Evolutionary conservation across 139 green algal genomes (phyloP).

Genomic region (Chlorella sp.): DNA sequence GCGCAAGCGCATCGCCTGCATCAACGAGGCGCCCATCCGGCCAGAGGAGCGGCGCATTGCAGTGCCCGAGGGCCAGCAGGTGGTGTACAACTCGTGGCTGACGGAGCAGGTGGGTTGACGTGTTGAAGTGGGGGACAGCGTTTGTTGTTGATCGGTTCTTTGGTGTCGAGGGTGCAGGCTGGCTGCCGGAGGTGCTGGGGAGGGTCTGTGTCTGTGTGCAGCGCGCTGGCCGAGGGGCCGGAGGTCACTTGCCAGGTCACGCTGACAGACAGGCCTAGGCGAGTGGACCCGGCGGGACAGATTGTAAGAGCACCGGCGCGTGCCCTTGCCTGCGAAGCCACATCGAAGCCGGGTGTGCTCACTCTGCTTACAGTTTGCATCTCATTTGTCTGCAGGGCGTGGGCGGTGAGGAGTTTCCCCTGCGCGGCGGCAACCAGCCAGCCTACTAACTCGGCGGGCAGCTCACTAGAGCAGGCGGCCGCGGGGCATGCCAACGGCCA

Average conservation of each 20-base stretch:
- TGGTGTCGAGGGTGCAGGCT: no score
- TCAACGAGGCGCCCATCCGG: slow-evolving; percentile 53
- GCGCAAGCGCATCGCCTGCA: slow-evolving; percentile 53
- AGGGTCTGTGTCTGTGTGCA: no score
- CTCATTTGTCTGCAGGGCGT: slow-evolving; percentile 35
- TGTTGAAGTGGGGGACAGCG: no score
- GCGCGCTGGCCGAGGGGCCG: background rate
- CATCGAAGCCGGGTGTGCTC: background rate
- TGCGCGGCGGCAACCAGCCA: slow-evolving; percentile 29
- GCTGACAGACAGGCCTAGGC: no score
- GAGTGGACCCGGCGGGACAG: no score
- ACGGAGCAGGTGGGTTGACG: background rate
- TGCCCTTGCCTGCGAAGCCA: background rate
- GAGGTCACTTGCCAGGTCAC: no score
- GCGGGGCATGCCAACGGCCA: no score
- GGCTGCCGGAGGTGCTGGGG: no score
- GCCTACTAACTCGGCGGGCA: slow-evolving; percentile 39
- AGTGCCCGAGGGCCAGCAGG: slow-evolving; percentile 9
- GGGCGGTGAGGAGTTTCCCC: slow-evolving; percentile 24
- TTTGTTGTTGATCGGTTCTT: background rate
- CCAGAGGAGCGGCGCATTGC: slow-evolving; percentile 40
- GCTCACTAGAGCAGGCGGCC: no score
- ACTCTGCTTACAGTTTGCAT: no score
- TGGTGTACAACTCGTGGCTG: slow-evolving; percentile 36
- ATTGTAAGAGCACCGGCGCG: background rate